Evolutionary conservation across 306 rosid genomes (phyloP), one percentile per base, ranked within the genome.

Genomic region (Styphnolobium japonicum): DNA sequence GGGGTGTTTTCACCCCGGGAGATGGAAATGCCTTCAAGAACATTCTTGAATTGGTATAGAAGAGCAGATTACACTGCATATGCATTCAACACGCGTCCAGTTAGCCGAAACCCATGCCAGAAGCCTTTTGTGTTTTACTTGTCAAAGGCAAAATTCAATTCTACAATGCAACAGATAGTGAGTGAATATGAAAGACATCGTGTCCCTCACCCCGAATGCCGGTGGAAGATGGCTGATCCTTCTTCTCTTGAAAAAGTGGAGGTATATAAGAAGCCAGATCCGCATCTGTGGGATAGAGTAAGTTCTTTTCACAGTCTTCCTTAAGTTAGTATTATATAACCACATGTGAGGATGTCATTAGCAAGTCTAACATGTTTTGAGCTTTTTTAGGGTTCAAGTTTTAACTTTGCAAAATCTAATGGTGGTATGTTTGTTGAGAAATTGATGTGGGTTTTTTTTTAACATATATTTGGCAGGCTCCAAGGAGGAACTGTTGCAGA

Each of bases 71-170:
- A 91, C 89, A 96, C 92, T 1, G 99, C 99, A 1, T 96, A 96
- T 14, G 98, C 99, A 42, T 96, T 96, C 86, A 96, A 96, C 88
- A 96, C 99, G 0, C 99, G 99, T 0, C 97, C 99, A 0, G 99
- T 96, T 60, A 89, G 83, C 80, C 88, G 99, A 75, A 85, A 96
- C 60, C 96, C 93, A 15, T 96, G 99, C 85, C 99, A 96, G 68
- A 96, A 93, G 77, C 96, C 99, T 19, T 91, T 91, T 48, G 91
- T 96, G 42, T 96, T 88, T 78, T 93, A 96, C 91, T 67, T 93
- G 73, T 88, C 96, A 8, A 82, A 80, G 39, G 94, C 87, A 7
- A 75, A 65, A 42, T 61, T 81, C 34, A 85, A 89, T 45, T 78
- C 79, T 12, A 77, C 86, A 6, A 80, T 15, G 39, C 85, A 86